Conservation (phyloP, 2,329 filamentous ascomycete genomes). For the Venturia oleaginea region DNA sequence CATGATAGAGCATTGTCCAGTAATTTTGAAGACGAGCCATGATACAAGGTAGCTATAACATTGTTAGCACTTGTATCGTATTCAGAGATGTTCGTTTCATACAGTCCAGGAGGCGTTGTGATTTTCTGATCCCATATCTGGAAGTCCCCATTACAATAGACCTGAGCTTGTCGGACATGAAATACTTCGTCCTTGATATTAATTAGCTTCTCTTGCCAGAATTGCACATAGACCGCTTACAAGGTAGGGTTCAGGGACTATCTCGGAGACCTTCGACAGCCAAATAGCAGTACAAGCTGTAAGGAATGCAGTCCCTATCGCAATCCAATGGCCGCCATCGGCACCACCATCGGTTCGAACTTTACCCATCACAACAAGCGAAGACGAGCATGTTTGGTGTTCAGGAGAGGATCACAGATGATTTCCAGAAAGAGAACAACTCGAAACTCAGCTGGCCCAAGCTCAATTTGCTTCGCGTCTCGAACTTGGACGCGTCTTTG, state of each 20-base stretch:
- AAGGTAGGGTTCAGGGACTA: conserved; percentile 50
- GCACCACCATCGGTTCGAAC: not conserved
- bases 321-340: not conserved
- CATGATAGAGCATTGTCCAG: conserved; percentile 30
- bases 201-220: not conserved
- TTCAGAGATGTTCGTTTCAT: no score
- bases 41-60: conserved; percentile 32
- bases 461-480: conserved; percentile 7
- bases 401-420: not conserved
- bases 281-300: conserved; percentile 25
- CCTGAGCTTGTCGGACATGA: conserved; percentile 83
- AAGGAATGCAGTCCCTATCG: not conserved
- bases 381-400: not conserved
- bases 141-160: conserved; percentile 70
- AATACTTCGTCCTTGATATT: conserved; percentile 66
- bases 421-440: not conserved
- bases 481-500: conserved; percentile 4
- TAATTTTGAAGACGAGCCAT: conserved; percentile 28
- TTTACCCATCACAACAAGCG: not conserved
- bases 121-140: conserved; percentile 90
- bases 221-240: conserved; percentile 27
- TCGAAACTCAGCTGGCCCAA: not conserved
- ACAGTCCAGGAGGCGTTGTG: conserved; percentile 84
- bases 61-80: no score
- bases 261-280: conserved; percentile 36